Evolutionary conservation across 1,139 yeast genomes (phyloP).

Genomic region (Cylindricascospora bacillispora): DNA sequence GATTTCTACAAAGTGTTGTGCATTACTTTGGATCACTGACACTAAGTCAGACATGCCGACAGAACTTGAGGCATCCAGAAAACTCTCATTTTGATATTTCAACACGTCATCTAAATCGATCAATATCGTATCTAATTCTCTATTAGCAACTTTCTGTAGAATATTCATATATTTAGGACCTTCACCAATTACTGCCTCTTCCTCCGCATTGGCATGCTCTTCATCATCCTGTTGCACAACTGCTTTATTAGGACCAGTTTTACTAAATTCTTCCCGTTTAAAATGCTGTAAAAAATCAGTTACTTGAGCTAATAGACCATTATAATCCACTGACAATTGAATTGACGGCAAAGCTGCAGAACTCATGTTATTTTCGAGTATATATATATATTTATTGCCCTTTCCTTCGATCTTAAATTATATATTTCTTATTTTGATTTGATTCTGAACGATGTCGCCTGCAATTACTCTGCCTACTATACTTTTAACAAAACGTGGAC

Average conservation of each 20-base stretch:
- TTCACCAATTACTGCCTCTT: constrained; percentile 23
- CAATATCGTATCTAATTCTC: constrained; percentile 54
- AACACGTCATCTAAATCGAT: constrained; percentile 80
- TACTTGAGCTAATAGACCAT: constrained; percentile 38
- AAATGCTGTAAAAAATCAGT: constrained; percentile 49
- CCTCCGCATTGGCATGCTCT: constrained; percentile 26
- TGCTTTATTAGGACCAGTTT: constrained; percentile 12
- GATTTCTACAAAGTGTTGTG: constrained; percentile 67
- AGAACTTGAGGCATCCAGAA: constrained; percentile 19
- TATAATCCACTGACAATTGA: constrained; percentile 51
- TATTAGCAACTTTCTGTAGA: constrained; percentile 73
- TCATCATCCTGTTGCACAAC: constrained; percentile 20
- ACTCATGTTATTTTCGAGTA: constrained; percentile 16
- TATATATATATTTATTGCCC: neutral
- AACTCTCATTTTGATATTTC: constrained; percentile 37
- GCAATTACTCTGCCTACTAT: too few relatives aligned
- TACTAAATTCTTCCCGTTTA: constrained; percentile 34
- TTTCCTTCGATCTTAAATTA: neutral
- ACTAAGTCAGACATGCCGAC: constrained; percentile 20
- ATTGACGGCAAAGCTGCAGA: constrained; percentile 27
- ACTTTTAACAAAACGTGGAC: too few relatives aligned
- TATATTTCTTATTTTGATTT: neutral
- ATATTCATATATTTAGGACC: constrained; percentile 68
- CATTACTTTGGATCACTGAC: constrained; percentile 45
- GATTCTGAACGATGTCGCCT: neutral